Evolutionary conservation across 331 rosid genomes (phyloP).

Genomic region (Stylosanthes scabra): DNA sequence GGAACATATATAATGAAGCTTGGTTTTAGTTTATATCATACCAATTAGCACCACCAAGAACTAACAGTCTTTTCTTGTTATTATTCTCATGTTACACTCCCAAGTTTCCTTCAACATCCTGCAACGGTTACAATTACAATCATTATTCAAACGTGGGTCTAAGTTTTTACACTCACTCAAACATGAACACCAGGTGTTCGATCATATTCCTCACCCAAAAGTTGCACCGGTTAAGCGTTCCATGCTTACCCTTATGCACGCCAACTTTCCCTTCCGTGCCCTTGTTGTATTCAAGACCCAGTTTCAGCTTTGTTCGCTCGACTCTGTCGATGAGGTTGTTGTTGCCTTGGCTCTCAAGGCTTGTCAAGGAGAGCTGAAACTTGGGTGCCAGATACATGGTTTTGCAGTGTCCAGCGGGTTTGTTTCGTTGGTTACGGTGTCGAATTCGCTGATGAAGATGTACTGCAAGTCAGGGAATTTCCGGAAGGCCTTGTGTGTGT

Average conservation of each 20-base stretch:
- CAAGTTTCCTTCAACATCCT: constrained; percentile 34
- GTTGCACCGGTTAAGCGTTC: constrained; percentile 51
- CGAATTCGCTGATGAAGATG: constrained; percentile 91
- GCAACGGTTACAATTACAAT: constrained; percentile 23
- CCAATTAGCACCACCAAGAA: background rate
- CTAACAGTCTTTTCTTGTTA: background rate
- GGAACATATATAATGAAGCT: no score
- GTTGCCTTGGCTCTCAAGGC: constrained; percentile 79
- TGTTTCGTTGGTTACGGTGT: constrained; percentile 52
- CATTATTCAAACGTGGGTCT: background rate
- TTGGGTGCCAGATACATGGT: constrained; percentile 74
- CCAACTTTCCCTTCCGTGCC: constrained; percentile 53
- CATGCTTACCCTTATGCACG: constrained; percentile 56
- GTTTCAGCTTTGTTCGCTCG: constrained; percentile 41
- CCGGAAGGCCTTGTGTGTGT: constrained; percentile 55
- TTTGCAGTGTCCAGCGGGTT: constrained; percentile 59
- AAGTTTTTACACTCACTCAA: constrained; percentile 39
- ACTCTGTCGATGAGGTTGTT: constrained; percentile 55
- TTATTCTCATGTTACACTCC: constrained; percentile 54
- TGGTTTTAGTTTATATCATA: no score
- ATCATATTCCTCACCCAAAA: constrained; percentile 55
- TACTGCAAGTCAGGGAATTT: constrained; percentile 68
- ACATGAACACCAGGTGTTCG: constrained; percentile 57
- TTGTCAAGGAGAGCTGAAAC: constrained; percentile 59
- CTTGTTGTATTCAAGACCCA: constrained; percentile 60